Evolutionary conservation across 768 basidiomycete genomes (phyloP), one percentile per base, ranked within the genome.

Genomic region (Lactarius sp.): DNA sequence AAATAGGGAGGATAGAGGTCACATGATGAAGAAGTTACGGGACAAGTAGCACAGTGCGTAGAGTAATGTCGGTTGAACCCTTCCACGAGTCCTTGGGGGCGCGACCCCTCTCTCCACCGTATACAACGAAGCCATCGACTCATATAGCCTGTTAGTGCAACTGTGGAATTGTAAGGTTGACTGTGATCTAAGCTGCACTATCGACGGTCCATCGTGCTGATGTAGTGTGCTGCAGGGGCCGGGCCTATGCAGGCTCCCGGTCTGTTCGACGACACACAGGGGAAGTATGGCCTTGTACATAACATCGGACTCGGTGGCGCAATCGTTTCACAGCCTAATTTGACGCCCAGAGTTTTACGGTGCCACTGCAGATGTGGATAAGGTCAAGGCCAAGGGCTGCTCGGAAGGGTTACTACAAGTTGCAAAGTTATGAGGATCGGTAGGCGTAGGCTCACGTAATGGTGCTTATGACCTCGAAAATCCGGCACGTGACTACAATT

Each of bases 251-350:
- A 92, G 76, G 87, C 83, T 2, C 83, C 85, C 1, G 85, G 83
- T 9, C 77, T 91, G 51, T 88, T 91, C 67, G 78, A 85, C 61
- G 22, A 27, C 22, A 27, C 22, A 27, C 22, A 27, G 22, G 22
- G 90, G 2, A 92, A 91, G 74, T 90, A 81, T 66, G 90, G 88
- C 4, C 77, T 94, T 13, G 85, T 90, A 9, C 92, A 94, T 67
- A 94, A 94, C 70, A 78, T 94, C 50, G 92, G 90, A 14, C 79
- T 92, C 27, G 92, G 91, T 58, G 87, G 88, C 53, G 89, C 90
- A 14, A 88, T 83, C 3, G 89, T 92, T 27, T 27, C 34, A 84
- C 53, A 87, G 85, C 39, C 76, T 93, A 13, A 77, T 92, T 36
- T 83, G 87, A 31, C 80, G 90, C 20, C 92, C 92, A 0, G 86